Conservation (phyloP, 768 basidiomycete species). For the Dentipellis sp. region DNA sequence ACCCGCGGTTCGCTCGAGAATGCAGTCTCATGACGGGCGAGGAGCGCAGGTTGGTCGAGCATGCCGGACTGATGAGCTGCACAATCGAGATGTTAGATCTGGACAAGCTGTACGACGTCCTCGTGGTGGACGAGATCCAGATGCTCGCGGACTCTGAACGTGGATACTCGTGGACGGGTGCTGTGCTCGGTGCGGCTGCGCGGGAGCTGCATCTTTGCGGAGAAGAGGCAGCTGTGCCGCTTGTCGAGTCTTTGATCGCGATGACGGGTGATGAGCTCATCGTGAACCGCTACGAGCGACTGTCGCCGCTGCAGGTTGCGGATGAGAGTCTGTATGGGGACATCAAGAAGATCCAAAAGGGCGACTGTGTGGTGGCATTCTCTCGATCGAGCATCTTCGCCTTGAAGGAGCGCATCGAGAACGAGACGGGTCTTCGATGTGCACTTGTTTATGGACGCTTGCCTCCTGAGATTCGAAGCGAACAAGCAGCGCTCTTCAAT, state of each 20-base stretch:
- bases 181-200: conserved; percentile 68
- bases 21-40: conserved; percentile 94
- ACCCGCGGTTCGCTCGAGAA: conserved; percentile 38
- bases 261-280: conserved; percentile 77
- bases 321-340: conserved; percentile 53
- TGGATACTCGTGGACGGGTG: conserved; percentile 75
- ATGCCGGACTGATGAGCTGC: conserved; percentile 58
- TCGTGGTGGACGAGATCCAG: conserved; percentile 95
- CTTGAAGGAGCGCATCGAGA: conserved; percentile 66
- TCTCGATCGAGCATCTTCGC: conserved; percentile 66
- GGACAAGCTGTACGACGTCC: conserved; percentile 50
- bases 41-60: conserved; percentile 63
- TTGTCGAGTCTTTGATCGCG: conserved; percentile 61
- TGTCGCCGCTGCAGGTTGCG: conserved; percentile 76
- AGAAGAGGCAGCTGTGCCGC: conserved; percentile 82
- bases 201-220: conserved; percentile 91
- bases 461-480: conserved; percentile 85
- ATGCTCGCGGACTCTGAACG: conserved; percentile 78
- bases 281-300: conserved; percentile 76
- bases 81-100: conserved; percentile 87
- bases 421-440: conserved; percentile 63
- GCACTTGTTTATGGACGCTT: conserved; percentile 90
- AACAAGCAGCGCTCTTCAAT: conserved; percentile 92
- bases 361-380: conserved; percentile 91
- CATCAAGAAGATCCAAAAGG: conserved; percentile 51